A percentile compares a stretch with the other conserved stretches of the same genome.
phyloP scores from a whole-genome alignment of 495 filamentous ascomycete genomes.

The Hyaloscypha hepaticicola region DNA sequence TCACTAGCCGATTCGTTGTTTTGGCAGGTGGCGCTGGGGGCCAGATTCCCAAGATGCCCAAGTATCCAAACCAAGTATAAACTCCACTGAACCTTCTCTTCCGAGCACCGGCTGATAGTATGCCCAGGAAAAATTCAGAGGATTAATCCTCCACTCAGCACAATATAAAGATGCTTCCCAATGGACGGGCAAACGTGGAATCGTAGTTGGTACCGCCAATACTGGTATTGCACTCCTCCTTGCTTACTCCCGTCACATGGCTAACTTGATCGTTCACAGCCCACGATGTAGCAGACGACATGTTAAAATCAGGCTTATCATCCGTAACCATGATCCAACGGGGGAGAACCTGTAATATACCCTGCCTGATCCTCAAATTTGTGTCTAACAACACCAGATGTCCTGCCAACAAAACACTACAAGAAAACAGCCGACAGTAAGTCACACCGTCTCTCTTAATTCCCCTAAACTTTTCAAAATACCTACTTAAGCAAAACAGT shows the following conservation, averaged over 20 bases:
- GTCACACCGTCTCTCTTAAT: not conserved
- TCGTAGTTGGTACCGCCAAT: constrained; percentile 47
- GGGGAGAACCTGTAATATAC: constrained; percentile 34
- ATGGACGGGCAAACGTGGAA: constrained; percentile 39
- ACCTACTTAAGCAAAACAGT: constrained; percentile 2
- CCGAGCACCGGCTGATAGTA: not conserved
- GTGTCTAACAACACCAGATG: constrained; percentile 17
- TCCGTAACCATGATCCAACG: constrained; percentile 44
- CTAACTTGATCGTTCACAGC: constrained; percentile 26
- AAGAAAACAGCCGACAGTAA: constrained; percentile 15
- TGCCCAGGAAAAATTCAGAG: constrained; percentile 24
- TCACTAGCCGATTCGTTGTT: constrained; percentile 33
- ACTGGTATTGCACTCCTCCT: constrained; percentile 33
- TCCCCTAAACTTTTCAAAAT: constrained; percentile 6
- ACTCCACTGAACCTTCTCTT: not conserved
- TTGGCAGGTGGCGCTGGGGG: constrained; percentile 38
- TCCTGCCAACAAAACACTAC: constrained; percentile 35
- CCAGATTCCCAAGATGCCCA: constrained; percentile 34
- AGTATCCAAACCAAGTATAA: constrained; percentile 32
- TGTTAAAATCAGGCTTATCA: constrained; percentile 37
- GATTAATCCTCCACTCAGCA: constrained; percentile 39
- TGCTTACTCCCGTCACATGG: not conserved
- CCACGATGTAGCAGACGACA: constrained; percentile 48
- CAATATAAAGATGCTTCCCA: constrained; percentile 33
- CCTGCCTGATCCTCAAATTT: not conserved